Percentiles rank a stretch among this genome's conserved stretches.
Evolutionary conservation across 2,329 filamentous ascomycete species (phyloP).

Genomic region (Penicillium paneum): DNA sequence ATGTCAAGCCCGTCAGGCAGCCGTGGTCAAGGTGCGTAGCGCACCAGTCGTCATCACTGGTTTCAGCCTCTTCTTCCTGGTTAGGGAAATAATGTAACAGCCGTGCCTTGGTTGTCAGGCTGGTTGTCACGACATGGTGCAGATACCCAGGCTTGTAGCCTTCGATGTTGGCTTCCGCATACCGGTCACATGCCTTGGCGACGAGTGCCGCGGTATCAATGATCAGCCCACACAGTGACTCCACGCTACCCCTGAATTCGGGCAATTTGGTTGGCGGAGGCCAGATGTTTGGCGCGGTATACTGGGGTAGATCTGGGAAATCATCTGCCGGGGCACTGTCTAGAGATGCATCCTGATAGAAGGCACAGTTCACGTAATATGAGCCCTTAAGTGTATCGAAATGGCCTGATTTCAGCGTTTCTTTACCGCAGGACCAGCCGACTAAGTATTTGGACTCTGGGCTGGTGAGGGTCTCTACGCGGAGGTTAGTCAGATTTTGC

Average conservation of each 20-base stretch:
- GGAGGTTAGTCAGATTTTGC: neutral
- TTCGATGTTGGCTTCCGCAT: constrained; percentile 72
- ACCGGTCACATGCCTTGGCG: constrained; percentile 83
- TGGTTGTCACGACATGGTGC: constrained; percentile 80
- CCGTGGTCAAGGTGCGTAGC: constrained; percentile 76
- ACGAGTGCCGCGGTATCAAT: constrained; percentile 89
- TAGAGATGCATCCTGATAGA: constrained; percentile 44
- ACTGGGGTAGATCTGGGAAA: constrained; percentile 69
- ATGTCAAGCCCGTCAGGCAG: constrained; percentile 89
- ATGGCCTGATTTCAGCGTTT: constrained; percentile 59
- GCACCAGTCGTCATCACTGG: constrained; percentile 93
- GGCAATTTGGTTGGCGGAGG: constrained; percentile 66
- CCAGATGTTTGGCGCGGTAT: constrained; percentile 89
- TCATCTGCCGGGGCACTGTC: constrained; percentile 37
- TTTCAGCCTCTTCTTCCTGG: constrained; percentile 46
- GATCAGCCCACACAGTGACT: constrained; percentile 74
- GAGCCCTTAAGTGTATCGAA: constrained; percentile 63
- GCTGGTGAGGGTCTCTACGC: constrained; percentile 42
- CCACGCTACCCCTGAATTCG: constrained; percentile 69
- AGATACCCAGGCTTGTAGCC: constrained; percentile 76
- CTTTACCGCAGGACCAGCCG: constrained; percentile 64
- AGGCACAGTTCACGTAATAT: constrained; percentile 62
- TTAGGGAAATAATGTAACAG: constrained; percentile 87
- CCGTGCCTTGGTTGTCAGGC: constrained; percentile 84
- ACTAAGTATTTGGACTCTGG: constrained; percentile 57